Base-by-base conservation (phyloP, 176 grass and related monocot genomes). In the Chrysopogon serrulatus region DNA sequence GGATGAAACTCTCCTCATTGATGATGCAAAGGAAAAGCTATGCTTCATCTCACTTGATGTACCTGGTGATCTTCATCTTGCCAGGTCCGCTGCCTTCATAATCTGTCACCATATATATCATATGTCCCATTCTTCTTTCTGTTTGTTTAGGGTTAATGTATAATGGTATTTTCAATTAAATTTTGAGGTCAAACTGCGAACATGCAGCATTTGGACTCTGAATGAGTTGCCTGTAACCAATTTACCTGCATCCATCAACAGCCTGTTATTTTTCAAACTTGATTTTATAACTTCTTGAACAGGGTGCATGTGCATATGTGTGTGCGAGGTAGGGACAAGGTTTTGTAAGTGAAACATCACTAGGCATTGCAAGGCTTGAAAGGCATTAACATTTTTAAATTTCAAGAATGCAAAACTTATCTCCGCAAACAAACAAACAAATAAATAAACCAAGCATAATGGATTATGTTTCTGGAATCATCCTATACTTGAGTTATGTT, bases 11-110 rank as follows among this genome's bases (percentile, higher is more conserved):
- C 86, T 98, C 56, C 91, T 95, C 76, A 92, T 98, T 75, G 96
- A 98, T 47, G 87, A 98, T 78, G 96, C 93, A 73, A 98, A 98
- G 85, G 93, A 98, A 92, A 90, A 92, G 80, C 84, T 98, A 56
- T 98, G 96, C 80, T 95, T 95, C 65, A 89, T 98, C 68, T 98
- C 96, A 51, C 93, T 98, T 30, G 93, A 95, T 80, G 83, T 95
- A 9, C 82, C 91, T 68, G 79, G 77, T 14, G 96, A 98, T 80
- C 96, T 95, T 64, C 65, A 10, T 48, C 80, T 95, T 19, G 93
- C 93, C 73, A 98, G 89, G 96, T 98, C 13, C 47, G 72, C 69
- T 71, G 19, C 67, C 40, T 85, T 87, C 27, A 60, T 69, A 43
- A 72, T 34, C 10, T 21, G 3, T 24, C 76, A 65, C 4, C 54